Evolutionary conservation across 306 rosid species (phyloP).

Genomic region (Pyrus betulifolia): DNA sequence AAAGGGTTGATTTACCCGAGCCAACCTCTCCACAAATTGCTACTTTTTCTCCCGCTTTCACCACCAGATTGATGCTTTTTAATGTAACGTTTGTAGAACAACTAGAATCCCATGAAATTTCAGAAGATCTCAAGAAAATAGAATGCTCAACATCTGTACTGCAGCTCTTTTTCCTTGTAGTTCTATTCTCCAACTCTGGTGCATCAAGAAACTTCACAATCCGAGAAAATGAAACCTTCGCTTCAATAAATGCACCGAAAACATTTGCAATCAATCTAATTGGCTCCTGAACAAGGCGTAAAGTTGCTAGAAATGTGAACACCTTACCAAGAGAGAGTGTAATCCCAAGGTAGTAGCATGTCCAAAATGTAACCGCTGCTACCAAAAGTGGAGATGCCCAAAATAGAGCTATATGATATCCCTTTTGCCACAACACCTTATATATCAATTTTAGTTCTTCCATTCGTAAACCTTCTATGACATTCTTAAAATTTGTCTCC

Average conservation of each 20-base stretch:
- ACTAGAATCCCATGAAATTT: conserved; percentile 20
- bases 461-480: conserved; percentile 10
- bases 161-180: not conserved
- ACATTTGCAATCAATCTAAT: conserved; percentile 20
- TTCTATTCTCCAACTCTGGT: conserved; percentile 11
- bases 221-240: conserved; percentile 20
- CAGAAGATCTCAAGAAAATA: not conserved
- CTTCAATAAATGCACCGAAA: conserved; percentile 23
- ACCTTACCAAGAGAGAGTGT: conserved; percentile 15
- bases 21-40: conserved; percentile 37
- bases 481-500: conserved; percentile 22
- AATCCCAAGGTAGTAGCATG: conserved; percentile 26
- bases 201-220: conserved; percentile 23
- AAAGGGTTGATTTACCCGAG: conserved; percentile 26
- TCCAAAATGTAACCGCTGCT: conserved; percentile 22
- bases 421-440: conserved; percentile 5
- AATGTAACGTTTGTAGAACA: conserved; percentile 10
- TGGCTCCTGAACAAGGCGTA: conserved; percentile 29
- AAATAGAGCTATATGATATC: conserved; percentile 6
- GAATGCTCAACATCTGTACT: conserved; percentile 5
- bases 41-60: conserved; percentile 17
- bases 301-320: conserved; percentile 23
- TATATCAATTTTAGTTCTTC: conserved; percentile 16
- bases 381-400: conserved; percentile 27
- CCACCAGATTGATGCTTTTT: conserved; percentile 14